Evolutionary conservation across 2,329 filamentous ascomycete genomes (phyloP).

Genomic region (Hypomyces rosellus): DNA sequence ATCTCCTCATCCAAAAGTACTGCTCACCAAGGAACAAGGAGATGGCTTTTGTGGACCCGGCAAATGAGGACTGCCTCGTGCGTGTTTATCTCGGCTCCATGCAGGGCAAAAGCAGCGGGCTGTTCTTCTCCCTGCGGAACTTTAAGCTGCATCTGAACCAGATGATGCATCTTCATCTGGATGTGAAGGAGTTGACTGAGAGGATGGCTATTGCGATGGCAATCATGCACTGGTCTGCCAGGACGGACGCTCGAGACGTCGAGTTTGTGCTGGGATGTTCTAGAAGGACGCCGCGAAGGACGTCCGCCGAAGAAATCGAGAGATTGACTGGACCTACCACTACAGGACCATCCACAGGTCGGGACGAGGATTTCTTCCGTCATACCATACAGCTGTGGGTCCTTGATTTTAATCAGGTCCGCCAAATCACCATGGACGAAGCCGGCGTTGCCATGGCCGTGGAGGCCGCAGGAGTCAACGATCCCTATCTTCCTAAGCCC

Average conservation of each 20-base stretch:
- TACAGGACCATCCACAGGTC: neutral
- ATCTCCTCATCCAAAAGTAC: conserved; percentile 16
- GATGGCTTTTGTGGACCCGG: conserved; percentile 6
- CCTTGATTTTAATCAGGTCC: conserved; percentile 26
- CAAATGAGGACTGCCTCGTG: conserved; percentile 19
- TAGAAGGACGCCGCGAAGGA: neutral
- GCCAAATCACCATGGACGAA: conserved; percentile 16
- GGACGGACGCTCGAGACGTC: conserved; percentile 23
- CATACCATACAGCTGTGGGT: conserved; percentile 21
- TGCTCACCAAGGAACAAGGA: conserved; percentile 10
- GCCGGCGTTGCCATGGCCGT: conserved; percentile 16
- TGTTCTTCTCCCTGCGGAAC: conserved; percentile 24
- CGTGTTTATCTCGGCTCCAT: conserved; percentile 16
- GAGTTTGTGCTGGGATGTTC: conserved; percentile 27
- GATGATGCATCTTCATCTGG: conserved; percentile 19
- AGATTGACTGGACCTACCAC: neutral
- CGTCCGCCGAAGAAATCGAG: neutral
- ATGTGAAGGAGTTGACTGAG: conserved; percentile 14
- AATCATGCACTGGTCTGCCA: conserved; percentile 26
- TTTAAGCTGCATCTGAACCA: conserved; percentile 27
- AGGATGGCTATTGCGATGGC: conserved; percentile 23
- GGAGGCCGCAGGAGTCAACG: conserved; percentile 16
- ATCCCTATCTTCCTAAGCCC: conserved; percentile 19
- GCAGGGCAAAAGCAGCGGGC: neutral
- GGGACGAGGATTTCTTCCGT: conserved; percentile 9